These are phyloP conservation scores for Fusarium heterosporum DNA, from an alignment of 2,329 filamentous ascomycete genomes.

Conservation along the genomic window DNA sequence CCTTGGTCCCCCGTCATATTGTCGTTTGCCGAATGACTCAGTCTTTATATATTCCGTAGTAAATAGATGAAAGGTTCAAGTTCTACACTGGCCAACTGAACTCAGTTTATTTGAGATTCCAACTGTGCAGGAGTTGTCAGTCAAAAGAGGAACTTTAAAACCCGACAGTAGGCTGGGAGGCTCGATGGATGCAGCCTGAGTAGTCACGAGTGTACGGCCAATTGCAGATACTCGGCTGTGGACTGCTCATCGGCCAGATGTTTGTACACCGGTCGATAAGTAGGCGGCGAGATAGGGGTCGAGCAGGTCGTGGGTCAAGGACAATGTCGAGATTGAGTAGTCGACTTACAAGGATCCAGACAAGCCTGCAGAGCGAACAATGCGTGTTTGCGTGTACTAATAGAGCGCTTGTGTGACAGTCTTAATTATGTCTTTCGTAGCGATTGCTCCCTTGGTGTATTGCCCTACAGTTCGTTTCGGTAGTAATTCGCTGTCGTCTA, in stretches of 20 bases:
- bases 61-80: background rate
- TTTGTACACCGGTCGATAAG: constrained; percentile 36
- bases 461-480: constrained; percentile 35
- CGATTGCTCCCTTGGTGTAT: constrained; percentile 12
- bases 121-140: constrained; percentile 26
- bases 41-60: background rate
- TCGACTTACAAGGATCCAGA: constrained; percentile 45
- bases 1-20: constrained; percentile 61
- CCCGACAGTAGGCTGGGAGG: constrained; percentile 2
- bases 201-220: constrained; percentile 45
- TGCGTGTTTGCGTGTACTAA: constrained; percentile 33
- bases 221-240: constrained; percentile 46
- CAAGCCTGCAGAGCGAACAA: constrained; percentile 15
- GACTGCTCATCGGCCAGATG: constrained; percentile 32
- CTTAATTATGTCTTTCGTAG: constrained; percentile 13
- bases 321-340: constrained; percentile 24
- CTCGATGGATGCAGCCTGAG: constrained; percentile 19
- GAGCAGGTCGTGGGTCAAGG: constrained; percentile 12
- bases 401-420: constrained; percentile 28
- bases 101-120: constrained; percentile 5
- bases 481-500: constrained; percentile 19
- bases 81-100: background rate
- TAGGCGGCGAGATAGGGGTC: constrained; percentile 15
- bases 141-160: constrained; percentile 4
- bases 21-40: background rate